Percentiles rank a stretch among this genome's conserved stretches.
These are phyloP conservation scores for Claviceps sp. DNA, from an alignment of 2,329 filamentous ascomycete species.

Conservation along the genomic window DNA sequence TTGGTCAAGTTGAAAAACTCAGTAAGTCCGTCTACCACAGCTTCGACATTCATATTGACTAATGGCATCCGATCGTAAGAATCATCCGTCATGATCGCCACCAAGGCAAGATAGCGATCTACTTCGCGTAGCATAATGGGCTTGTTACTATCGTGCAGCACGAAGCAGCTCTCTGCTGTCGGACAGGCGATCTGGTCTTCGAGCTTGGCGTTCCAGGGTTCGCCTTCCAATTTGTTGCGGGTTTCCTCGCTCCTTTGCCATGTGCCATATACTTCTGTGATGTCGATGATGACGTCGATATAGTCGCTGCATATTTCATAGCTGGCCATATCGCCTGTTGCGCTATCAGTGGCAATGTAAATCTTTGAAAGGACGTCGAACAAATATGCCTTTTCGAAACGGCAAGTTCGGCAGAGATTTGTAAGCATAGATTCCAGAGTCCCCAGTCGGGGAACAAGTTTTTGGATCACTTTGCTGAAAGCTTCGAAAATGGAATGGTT, in stretches of 20 bases:
- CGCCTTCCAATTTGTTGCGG: conserved; percentile 41
- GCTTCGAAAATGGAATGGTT: conserved; percentile 98
- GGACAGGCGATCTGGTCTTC: conserved; percentile 54
- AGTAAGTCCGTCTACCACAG: conserved; percentile 64
- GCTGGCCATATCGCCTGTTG: conserved; percentile 83
- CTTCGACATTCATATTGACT: conserved; percentile 78
- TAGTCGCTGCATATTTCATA: conserved; percentile 99
- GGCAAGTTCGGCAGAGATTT: conserved; percentile 82
- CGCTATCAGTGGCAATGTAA: conserved; percentile 92
- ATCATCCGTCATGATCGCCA: conserved; percentile 78
- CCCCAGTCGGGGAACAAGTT: conserved; percentile 83
- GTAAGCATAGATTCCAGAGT: conserved; percentile 91
- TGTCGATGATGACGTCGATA: conserved; percentile 95
- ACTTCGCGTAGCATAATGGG: conserved; percentile 58
- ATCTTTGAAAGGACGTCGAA: conserved; percentile 98
- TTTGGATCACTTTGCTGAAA: conserved; percentile 96
- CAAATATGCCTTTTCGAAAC: conserved; percentile 94
- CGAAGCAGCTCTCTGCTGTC: conserved; percentile 55
- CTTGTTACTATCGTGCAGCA: conserved; percentile 48
- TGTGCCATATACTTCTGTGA: conserved; percentile 83
- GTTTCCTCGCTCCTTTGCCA: conserved; percentile 49
- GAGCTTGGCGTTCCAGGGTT: conserved; percentile 47
- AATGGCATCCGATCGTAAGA: conserved; percentile 73
- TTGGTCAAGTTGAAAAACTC: conserved; percentile 68
- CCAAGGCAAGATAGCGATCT: conserved; percentile 62